Base-by-base conservation (phyloP, 306 rosid genomes). In the Casuarina cunninghamiana region DNA sequence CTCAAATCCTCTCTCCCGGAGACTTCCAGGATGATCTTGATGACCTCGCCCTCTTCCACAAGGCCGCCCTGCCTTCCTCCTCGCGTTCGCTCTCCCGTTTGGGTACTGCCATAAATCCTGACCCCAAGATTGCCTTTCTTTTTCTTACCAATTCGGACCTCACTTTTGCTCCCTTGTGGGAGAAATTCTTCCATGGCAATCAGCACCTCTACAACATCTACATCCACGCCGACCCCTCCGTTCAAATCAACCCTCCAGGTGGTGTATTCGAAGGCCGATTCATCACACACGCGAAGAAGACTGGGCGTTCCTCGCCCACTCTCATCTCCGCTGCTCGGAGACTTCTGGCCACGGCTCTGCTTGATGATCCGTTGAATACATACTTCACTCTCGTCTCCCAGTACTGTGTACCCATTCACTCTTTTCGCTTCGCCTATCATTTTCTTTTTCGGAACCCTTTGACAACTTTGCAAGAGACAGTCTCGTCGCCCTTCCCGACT, bases 111-210 rank as follows among this genome's bases (percentile, higher is more conserved):
- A n/a, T 82, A 0, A 82, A 83, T 74, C 82, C 89, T 2, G 86
- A 80, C 2, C 90, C 93, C 50, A 90, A 90, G 55, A 87, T 90
- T 62, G 93, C 96, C 19, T 90, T 90, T 77, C 96, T 90, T 4
- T 88, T 90, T 75, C 93, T 90, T 75, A 90, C 96, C 0, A 90
- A 88, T 73, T 69, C 96, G 6, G 89, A 90, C 74, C 91, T 88
- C 80, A 38, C 86, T 17, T 90, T 90, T 75, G 69, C 91, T 44
- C 91, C 93, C 6, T 54, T 90, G 6, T 90, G 93, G 96, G 82
- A 87, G 11, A 77, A 73, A 1, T 90, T 88, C 87, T 88, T 90
- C 85, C 10, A 57, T 0, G 45, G 80, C 10, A 71, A 85, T 79
- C 38, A 32, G 3, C 74, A 80, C 58, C 88, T 89, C n/a, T 90